Base-by-base conservation (phyloP, 202 grass and related monocot species). In the Tripidium arundinaceum region DNA sequence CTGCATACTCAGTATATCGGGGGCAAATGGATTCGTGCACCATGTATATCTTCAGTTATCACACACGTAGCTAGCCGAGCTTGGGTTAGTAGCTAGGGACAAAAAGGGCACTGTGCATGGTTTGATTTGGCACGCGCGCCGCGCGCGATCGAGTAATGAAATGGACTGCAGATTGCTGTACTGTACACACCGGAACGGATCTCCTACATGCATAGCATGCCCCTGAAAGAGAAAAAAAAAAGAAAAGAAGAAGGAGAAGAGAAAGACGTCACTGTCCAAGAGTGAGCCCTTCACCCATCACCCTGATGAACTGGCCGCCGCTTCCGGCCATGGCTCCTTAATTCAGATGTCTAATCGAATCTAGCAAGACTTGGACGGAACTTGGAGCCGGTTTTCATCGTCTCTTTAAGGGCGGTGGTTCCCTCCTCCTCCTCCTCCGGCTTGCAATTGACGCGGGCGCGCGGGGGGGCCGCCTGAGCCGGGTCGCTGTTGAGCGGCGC, bases 301-400 rank as follows among this genome's bases (percentile, higher is more conserved):
- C 29, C 28, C 7, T 18, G 1, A 6, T 21, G 7, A 13, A 31
- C 61, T 7, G 2, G 14, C 60, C 19, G 34, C 64, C 63, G n/a
- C 33, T 65, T 11, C 45, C 45, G 5, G 45, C 46, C 64, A 24
- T 16, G 39, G 11, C 39, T 24, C 64, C 36, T 24, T 69, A 38
- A 67, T 79, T 37, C 65, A 80, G 34, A 31, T 40, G 40, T 46
- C 37, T 59, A 80, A 42, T 80, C 65, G 71, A 41, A 41, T 39
- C 34, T 25, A 7, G 16, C 24, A 1, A 1, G 49, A 57, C 26
- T 40, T 24, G 7, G 45, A 68, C 37, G 2, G 22, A 62, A 4
- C 3, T 8, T n/a, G 6, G 45, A 8, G 22, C 15, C 62, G 10
- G 50, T 42, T 68, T 80, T n/a, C 45, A 8, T 54, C 43, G 22